Base-by-base conservation (phyloP, 108 stramenopile genomes). In the Parietichytrium sp. region DNA sequence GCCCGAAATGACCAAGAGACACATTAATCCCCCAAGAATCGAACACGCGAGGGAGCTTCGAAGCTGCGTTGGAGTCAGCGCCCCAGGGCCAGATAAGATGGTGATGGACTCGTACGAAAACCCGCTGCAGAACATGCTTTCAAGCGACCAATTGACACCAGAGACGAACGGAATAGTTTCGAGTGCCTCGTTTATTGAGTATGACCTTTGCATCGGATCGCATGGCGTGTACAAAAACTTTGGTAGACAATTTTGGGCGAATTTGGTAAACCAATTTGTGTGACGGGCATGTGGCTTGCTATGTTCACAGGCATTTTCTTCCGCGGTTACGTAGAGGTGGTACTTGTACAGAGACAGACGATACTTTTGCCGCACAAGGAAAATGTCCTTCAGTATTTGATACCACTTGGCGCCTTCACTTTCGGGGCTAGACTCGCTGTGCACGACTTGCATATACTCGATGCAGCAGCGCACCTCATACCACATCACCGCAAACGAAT, bases 101-200 rank as follows among this genome's bases (percentile, higher is more conserved):
- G 38, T 72, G 61, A 72, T 42, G 10, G 61, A 45, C 6, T 33
- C 61, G 6, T 42, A 6, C 61, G 61, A 72, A 6, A 42, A 10
- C 6, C 38, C 36, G 8, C 38, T 42, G 61, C 61, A 72, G 20
- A 33, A 72, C 8, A 72, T 13, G 6, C 61, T 42, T 6, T 42
- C 42, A 10, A 72, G 42, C 15, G 38, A 45, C 61, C 61, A 72
- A 6, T 33, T n/a, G 33, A 42, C 18, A 23, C 38, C 23, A 6
- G 61, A 45, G 42, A 72, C 36, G 42, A 72, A 72, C 23, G 61
- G 61, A 16, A 72, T 42, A 10, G 61, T 42, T 27, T 72, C 61
- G 20, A 72, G 61, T 6, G 61, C 36, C 33, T 72, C 61, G 10
- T 13, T 42, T n/a, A 72, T 33, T 6, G 38, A 45, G 38, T 42